Percentiles rank a stretch among this genome's conserved stretches.
Evolutionary conservation across 768 basidiomycete species (phyloP).

Genomic region (Lactifluus subvellereus): DNA sequence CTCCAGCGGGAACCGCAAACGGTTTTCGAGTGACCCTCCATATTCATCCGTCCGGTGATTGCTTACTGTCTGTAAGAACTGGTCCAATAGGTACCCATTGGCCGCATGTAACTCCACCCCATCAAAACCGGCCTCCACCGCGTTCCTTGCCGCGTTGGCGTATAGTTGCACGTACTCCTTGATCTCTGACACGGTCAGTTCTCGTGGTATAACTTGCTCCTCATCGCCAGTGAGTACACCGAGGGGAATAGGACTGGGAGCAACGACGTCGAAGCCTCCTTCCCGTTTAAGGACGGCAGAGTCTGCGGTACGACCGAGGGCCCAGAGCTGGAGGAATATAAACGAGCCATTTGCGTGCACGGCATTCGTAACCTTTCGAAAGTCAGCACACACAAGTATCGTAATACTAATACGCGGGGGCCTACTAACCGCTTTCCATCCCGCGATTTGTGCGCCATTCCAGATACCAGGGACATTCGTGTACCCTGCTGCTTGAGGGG

Average conservation of each 20-base stretch:
- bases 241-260: constrained; percentile 34
- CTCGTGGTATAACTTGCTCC: constrained; percentile 22
- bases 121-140: constrained; percentile 39
- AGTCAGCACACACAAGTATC: not conserved
- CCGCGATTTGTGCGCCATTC: constrained; percentile 48
- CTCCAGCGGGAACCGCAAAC: constrained; percentile 37
- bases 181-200: constrained; percentile 28
- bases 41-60: constrained; percentile 42
- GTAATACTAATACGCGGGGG: not conserved
- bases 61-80: constrained; percentile 33
- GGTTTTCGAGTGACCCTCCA: constrained; percentile 42
- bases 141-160: constrained; percentile 33
- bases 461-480: constrained; percentile 57
- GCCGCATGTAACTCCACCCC: constrained; percentile 35
- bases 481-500: constrained; percentile 44
- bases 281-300: constrained; percentile 34
- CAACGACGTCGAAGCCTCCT: constrained; percentile 26
- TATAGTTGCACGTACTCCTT: constrained; percentile 27
- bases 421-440: constrained; percentile 41
- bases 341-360: constrained; percentile 50
- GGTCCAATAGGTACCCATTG: constrained; percentile 31
- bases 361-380: constrained; percentile 45
- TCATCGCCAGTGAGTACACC: constrained; percentile 1
- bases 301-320: constrained; percentile 42
- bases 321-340: constrained; percentile 55